Conservation (phyloP, 352 stramenopile genomes). For the Phytophthora ramorum region DNA sequence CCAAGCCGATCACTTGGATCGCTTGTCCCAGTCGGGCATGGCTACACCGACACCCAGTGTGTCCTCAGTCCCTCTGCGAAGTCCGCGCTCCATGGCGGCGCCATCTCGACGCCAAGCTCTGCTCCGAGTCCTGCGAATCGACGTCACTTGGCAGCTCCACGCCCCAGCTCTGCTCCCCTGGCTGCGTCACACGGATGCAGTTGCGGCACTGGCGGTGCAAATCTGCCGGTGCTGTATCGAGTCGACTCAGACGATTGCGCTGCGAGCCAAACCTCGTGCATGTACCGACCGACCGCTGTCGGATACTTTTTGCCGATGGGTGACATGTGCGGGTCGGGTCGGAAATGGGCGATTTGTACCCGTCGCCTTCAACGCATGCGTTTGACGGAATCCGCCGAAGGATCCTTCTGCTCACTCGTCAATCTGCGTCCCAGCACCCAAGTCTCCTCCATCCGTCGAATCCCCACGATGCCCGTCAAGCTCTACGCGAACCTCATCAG, state of each 20-base stretch:
- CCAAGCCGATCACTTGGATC: not conserved
- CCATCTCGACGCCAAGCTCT: not conserved
- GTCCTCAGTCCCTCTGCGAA: not conserved
- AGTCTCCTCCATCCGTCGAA: not conserved
- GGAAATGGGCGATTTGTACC: not conserved
- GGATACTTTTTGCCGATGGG: not conserved
- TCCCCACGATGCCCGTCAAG: conserved; percentile 30
- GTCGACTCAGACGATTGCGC: not conserved
- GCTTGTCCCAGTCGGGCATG: not conserved
- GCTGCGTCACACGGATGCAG: not conserved
- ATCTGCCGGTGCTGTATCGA: not conserved
- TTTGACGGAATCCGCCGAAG: not conserved
- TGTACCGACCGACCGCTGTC: not conserved
- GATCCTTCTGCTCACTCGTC: not conserved
- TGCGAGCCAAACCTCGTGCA: not conserved
- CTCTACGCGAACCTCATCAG: conserved; percentile 51
- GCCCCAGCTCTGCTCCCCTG: too few relatives aligned
- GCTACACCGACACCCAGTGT: not conserved
- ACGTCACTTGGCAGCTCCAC: not conserved
- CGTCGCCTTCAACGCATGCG: not conserved
- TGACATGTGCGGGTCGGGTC: too few relatives aligned
- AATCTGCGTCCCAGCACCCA: not conserved
- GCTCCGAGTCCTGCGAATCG: not conserved
- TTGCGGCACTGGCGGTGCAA: not conserved
- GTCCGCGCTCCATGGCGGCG: not conserved